Evolutionary conservation across 257 asterid genomes (phyloP), one percentile per base, ranked within the genome.

Genomic region (Nicotiana paniculata): DNA sequence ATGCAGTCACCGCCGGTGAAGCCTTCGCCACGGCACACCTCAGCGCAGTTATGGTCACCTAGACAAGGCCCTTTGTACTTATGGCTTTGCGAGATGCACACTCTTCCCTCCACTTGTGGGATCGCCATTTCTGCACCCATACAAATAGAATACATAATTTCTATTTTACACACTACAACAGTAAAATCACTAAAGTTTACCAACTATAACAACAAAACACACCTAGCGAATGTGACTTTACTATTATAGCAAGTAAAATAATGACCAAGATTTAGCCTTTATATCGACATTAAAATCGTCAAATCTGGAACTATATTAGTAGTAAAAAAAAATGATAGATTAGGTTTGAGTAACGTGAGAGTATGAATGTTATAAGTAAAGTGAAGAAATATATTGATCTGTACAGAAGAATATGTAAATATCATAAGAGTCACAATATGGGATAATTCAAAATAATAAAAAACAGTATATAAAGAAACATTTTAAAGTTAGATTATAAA

Each of bases 31-130:
- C 81, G 81, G 85, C 87, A 85, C 3, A 85, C 70, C 17, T 63
- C 10, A 21, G 85, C 87, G n/a, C 87, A 85, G 81, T 85, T 85
- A 83, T 79, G 84, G 39, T 28, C 82, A 17, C 82, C 30, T 0
- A 66, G 0, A 65, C 87, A 85, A 57, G 77, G 17, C 4, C 87
- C 87, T 59, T 66, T 43, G 87, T 65, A 85, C 10, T 64, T 59
- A 21, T 85, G 83, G 77, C 87, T 85, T 43, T 28, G 81, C 3
- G 87, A 67, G 57, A 81, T 26, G 67, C 87, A 85, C 55, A 69
- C 69, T 48, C 87, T 57, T 43, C 67, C 83, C 51, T 81, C 85
- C 72, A 28, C 70, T 10, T 2, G 37, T 35, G 21, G 70, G 13
- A 57, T n/a, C 0, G 53, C 21, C 13, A n/a, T 26, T n/a, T 35